Evolutionary conservation across 176 grass and related monocot species (phyloP), one percentile per base, ranked within the genome.

Genomic region (barley (Hordeum vulgare)): DNA sequence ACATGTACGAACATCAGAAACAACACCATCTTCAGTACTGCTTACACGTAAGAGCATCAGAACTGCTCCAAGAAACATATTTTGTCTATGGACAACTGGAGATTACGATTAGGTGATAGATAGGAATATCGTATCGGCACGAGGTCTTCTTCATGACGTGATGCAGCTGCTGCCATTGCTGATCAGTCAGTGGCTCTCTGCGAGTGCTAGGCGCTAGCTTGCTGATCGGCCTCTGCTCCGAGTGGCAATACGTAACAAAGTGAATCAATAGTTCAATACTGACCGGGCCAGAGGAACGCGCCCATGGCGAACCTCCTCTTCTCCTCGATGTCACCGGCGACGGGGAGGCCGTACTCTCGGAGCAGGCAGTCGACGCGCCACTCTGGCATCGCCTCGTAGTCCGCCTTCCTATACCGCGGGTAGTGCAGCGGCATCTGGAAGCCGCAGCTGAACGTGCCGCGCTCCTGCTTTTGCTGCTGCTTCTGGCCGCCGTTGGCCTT

Each of bases 351-450:
- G 44, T 96, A 96, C 85, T 96, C 93, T 9, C 44, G 86, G 57
- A 94, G 86, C 15, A 97, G 82, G 86, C 83, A 78, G 83, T 97
- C 78, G 24, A 97, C n/a, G 75, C 83, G 83, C 91, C 89, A 94
- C 84, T 97, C 94, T 29, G 89, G 89, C 94, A 97, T 97, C 49
- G 71, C 63, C 86, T 97, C 94, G 83, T 97, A 97, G 71, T 94
- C 91, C 39, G 85, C 91, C 67, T 67, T 94, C 76, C 31, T 90
- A 67, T 91, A 97, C 75, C 78, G 77, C 15, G 94, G 94, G 83
- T 97, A 97, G 78, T 83, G 89, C 59, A 94, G 87, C 31, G 94
- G 94, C 87, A 94, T 82, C 70, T 49, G 82, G 85, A 97, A 97
- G 21, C 75, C 13, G 68, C 67, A 72, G 37, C 54, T 42, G 24